Base-by-base conservation (phyloP, 768 basidiomycete genomes). In the Termitomyces sp. region DNA sequence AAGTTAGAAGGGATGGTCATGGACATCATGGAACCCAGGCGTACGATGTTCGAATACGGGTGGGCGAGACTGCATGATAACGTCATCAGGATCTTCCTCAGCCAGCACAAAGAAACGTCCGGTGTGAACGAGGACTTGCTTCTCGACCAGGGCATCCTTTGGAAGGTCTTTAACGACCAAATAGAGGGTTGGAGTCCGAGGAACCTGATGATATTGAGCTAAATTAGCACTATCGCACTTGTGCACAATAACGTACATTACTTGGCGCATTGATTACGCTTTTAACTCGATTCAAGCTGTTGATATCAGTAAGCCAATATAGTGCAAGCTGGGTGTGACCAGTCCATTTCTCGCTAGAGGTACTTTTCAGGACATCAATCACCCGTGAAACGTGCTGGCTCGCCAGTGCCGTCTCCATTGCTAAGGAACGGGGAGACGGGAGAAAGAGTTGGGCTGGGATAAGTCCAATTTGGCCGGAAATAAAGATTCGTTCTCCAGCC, bases 391-490 rank as follows among this genome's bases (percentile, higher is more conserved):
- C 85, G 68, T 99, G 97, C 65, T 98, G 95, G 42, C 85, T 79
- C 1, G 83, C 80, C 8, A 98, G 75, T 1, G 90, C 87, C 1
- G 83, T 77, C 71, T 98, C 92, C 12, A 75, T 65, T 0, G 82
- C 72, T 53, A 91, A 67, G 10, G 80, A 85, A 3, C 60, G 70
- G 15, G 86, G 81, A 2, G 77, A 71, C 9, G 94, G 88, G 3
- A 98, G 74, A 2, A 77, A 67, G 29, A 98, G 76, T 47, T 75
- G 84, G 47, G 84, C 74, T 0, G 97, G 96, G 31, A 94, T 76
- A 22, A 99, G 77, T 0, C 93, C 93, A 47, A 99, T 98, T 68
- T 99, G 97, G 4, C 97, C 97, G 0, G 97, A 97, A 56, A 98
- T 77, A 63, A 92, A 93, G n/a, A 94, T 74, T 5, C 82, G 82